Base-by-base conservation (phyloP, 1,284 basidiomycete species). In the Veloboletus limbatus region DNA sequence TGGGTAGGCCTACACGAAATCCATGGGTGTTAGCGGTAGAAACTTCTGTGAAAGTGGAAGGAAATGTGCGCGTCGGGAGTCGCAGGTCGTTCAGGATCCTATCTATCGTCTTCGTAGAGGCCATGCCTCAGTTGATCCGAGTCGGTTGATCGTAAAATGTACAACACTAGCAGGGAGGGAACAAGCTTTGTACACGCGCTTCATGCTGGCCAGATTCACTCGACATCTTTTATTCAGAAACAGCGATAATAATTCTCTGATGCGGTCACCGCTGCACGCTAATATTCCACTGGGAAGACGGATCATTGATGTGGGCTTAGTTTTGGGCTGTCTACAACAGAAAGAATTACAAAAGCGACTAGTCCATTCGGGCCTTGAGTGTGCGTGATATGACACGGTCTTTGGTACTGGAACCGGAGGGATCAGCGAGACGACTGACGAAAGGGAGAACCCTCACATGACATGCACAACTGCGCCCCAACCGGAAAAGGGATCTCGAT, bases 381-480 rank as follows among this genome's bases (percentile, higher is more conserved):
- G 85, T 91, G 57, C 92, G 85, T 38, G 88, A 90, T 55, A 92
- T 77, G 27, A 94, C 82, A 63, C 84, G 85, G 63, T 94, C 92
- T 59, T 89, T 88, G 32, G 91, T 93, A 51, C 92, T 95, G 60
- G 36, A 16, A 52, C 24, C 45, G 38, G 20, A 41, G 43, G 21
- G 45, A 44, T 63, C 20, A 61, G 48, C 25, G 35, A 26, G 36
- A 55, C 28, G 30, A 13, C 38, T 33, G 35, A 52, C 22, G 8
- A 53, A 37, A 45, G 44, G 45, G 16, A 41, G 28, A 40, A 28
- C 24, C 79, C 93, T 80, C 69, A 97, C 92, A 99, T 90, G 52
- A 99, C 75, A 75, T 97, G 89, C 40, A 99, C 96, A 37, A 97
- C 72, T 27, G 88, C 93, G 39, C 97, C 97, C 94, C 93, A 98